These are phyloP conservation scores for Colletotrichum noveboracense DNA, from an alignment of 2,329 filamentous ascomycete genomes.

Conservation along the genomic window DNA sequence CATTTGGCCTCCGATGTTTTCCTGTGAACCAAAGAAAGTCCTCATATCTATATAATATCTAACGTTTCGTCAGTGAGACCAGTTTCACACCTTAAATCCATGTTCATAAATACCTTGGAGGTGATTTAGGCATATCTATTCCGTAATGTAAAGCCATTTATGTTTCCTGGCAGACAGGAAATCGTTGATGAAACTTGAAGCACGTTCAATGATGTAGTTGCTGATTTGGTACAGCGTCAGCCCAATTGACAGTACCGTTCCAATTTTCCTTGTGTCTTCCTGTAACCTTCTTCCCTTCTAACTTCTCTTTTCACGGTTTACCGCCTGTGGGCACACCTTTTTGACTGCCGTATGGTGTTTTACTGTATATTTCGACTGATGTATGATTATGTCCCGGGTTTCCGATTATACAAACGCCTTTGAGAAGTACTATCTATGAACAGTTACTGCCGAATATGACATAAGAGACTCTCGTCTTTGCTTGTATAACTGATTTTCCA, in stretches of 20 bases:
- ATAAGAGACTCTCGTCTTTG: background rate
- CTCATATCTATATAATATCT: background rate
- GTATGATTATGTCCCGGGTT: background rate
- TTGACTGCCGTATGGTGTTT: background rate
- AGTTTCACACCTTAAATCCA: background rate
- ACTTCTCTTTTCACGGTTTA: too few relatives aligned
- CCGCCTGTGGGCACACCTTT: too few relatives aligned
- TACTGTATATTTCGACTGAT: background rate
- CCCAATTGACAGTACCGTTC: background rate
- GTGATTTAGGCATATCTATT: background rate
- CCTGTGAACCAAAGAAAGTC: background rate
- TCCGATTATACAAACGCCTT: background rate
- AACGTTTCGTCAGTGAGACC: background rate
- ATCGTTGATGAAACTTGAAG: background rate
- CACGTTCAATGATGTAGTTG: background rate
- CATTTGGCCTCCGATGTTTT: background rate
- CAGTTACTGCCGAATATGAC: background rate
- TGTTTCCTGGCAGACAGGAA: background rate
- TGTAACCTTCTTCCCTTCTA: background rate
- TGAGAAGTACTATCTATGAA: background rate
- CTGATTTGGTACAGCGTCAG: background rate
- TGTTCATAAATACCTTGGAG: background rate
- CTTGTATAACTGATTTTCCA: background rate
- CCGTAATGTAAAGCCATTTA: accelerated
- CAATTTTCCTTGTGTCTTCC: background rate